Base-by-base conservation (phyloP, 2,329 filamentous ascomycete genomes). In the Arthroderma sp. region DNA sequence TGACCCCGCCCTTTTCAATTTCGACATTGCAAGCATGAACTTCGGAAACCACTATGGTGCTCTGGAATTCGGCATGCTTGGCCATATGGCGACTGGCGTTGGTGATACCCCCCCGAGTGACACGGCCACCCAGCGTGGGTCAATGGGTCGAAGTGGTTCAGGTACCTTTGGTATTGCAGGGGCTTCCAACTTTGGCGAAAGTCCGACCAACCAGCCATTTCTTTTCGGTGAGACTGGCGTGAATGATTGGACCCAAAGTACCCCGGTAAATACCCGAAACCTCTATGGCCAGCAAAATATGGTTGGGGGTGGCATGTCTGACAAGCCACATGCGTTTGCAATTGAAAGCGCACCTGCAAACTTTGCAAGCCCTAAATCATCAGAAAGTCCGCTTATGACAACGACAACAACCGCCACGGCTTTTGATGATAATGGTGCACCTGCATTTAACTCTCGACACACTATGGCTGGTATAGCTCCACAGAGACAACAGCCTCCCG, bases 31-130 rank as follows among this genome's bases (percentile, higher is more conserved):
- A 45, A 87, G 86, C 47, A 75, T 95, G 60, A 91, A 91, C 61
- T 98, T 96, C 62, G 88, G 87, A 45, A 96, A 91, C 59, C 86
- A 94, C 52, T 98, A 96, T 59, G 89, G 88, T 48, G 89, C 88
- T 11, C 74, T 94, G 62, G 91, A 96, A 62, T 95, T 96, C 61
- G 84, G 87, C 44, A 95, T 96, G 77, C 76, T 98, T 0, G 87
- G 86, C 29, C 89, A 96, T 61, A 94, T 98, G 84, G 86, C 85
- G 48, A 86, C 84, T n/a, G 84, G 84, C 9, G 83, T 85, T 9
- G 83, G 80, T n/a, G 85, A 91, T 54, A 84, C 80, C 10, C 79
- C 82, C 5, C 77, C 82, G 4, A 78, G 78, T 44, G 85, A 91
- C 45, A 66, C 62, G 15, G 60, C 59, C 40, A 68, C 63, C n/a